These are phyloP conservation scores for Vaccinium macrocarpon DNA, from an alignment of 148 eudicot genomes.

Conservation along the genomic window DNA sequence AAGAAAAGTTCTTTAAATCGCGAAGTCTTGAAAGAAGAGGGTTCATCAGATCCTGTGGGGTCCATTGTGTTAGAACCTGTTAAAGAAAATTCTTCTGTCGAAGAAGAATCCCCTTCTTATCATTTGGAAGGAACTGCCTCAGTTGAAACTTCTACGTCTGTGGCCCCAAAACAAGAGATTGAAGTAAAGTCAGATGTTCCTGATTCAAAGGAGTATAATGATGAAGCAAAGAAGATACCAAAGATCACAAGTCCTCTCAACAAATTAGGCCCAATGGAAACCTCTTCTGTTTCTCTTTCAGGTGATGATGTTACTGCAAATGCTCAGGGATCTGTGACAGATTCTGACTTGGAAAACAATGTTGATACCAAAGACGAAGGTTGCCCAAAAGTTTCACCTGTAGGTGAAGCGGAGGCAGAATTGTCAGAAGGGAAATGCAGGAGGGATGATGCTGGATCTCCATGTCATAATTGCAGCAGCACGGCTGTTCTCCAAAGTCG, in stretches of 20 bases:
- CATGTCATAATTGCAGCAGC: conserved; percentile 16
- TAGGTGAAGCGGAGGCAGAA: conserved; percentile 15
- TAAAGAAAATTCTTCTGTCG: conserved; percentile 26
- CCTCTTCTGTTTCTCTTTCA: conserved; percentile 27
- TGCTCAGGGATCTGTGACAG: conserved; percentile 29
- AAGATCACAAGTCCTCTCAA: conserved; percentile 27
- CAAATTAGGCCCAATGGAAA: conserved; percentile 23
- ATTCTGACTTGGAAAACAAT: conserved; percentile 18
- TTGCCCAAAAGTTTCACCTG: conserved; percentile 15
- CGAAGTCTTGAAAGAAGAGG: conserved; percentile 25
- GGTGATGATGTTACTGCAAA: conserved; percentile 26
- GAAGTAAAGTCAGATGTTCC: conserved; percentile 25
- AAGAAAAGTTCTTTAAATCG: conserved; percentile 24
- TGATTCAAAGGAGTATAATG: conserved; percentile 26
- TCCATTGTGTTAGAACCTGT: conserved; percentile 28
- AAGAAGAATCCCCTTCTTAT: conserved; percentile 21
- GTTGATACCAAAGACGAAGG: conserved; percentile 22
- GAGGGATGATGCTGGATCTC: conserved; percentile 24
- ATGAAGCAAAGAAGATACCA: conserved; percentile 22
- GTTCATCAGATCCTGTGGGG: conserved; percentile 21
- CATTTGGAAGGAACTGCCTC: conserved; percentile 25
- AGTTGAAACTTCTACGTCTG: conserved; percentile 16
- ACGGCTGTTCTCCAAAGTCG: conserved; percentile 17
- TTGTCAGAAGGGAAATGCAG: conserved; percentile 24
- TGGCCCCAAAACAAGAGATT: conserved; percentile 22